A percentile compares a stretch with the other conserved stretches of the same genome.
Conservation (phyloP, 106 monocot genomes). For the Apostasia ramifera region DNA sequence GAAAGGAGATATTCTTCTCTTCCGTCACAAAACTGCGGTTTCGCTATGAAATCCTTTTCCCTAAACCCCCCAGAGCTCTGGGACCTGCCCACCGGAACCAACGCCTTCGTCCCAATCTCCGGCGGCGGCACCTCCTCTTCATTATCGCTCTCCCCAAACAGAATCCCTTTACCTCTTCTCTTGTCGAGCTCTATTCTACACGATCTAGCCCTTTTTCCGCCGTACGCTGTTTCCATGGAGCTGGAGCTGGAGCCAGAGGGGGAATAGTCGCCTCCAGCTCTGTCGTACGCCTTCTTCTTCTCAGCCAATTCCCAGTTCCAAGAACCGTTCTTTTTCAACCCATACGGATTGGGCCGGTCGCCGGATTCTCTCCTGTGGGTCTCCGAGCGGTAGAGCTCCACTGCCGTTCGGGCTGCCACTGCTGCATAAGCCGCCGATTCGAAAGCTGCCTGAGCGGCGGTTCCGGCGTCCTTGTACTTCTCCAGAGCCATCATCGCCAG, state of each 20-base stretch:
- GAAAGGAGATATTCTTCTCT: background rate
- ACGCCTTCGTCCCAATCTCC: background rate
- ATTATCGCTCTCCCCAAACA: conserved; percentile 3
- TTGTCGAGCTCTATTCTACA: background rate
- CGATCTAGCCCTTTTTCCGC: background rate
- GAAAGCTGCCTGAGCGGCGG: conserved; percentile 70
- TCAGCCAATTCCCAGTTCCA: background rate
- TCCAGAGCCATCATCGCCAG: background rate
- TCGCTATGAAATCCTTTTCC: background rate
- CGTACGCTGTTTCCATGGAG: background rate
- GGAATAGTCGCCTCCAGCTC: background rate
- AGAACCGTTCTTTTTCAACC: background rate
- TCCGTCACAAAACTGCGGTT: background rate
- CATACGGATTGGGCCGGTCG: background rate
- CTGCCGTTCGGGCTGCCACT: conserved; percentile 54
- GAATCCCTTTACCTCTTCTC: background rate
- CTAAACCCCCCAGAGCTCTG: background rate
- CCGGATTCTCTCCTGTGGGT: conserved; percentile 12
- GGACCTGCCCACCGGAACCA: background rate
- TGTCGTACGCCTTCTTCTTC: background rate
- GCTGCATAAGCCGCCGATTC: conserved; percentile 66
- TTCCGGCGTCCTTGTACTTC: conserved; percentile 33
- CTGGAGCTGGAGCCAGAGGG: conserved; percentile 10
- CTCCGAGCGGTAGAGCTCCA: conserved; percentile 47
- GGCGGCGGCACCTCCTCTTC: conserved; percentile 5